Evolutionary conservation across 768 basidiomycete species (phyloP).

Genomic region (Suillus decipiens): DNA sequence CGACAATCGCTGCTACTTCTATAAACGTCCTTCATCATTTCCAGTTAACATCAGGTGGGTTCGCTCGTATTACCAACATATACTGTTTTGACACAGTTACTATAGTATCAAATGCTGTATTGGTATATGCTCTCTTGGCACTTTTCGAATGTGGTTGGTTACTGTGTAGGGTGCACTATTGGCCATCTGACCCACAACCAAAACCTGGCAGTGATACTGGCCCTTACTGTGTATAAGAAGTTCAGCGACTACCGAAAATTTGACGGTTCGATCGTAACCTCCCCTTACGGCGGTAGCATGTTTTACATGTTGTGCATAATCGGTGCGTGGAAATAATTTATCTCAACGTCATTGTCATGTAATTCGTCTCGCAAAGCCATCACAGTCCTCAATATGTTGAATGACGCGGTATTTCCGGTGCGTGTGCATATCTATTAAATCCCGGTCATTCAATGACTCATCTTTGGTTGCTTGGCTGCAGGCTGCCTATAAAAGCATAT

Average conservation of each 20-base stretch:
- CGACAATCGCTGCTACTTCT: too few relatives aligned
- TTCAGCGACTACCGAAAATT: not conserved
- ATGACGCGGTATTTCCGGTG: slow-evolving; percentile 16
- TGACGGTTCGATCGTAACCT: slow-evolving; percentile 14
- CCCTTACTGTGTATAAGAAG: too few relatives aligned
- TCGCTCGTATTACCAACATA: too few relatives aligned
- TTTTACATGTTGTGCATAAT: slow-evolving; percentile 23
- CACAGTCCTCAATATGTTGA: slow-evolving; percentile 16
- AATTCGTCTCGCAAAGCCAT: slow-evolving; percentile 15
- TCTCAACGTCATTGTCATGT: not conserved
- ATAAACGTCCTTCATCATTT: too few relatives aligned
- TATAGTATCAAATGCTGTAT: too few relatives aligned
- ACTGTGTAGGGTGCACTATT: not conserved
- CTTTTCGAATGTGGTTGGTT: not conserved
- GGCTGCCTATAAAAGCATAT: not conserved
- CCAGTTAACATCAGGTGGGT: too few relatives aligned
- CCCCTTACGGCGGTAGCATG: slow-evolving; percentile 20
- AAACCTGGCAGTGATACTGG: slow-evolving; percentile 3
- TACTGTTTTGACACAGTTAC: too few relatives aligned
- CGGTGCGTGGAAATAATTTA: slow-evolving; percentile 6
- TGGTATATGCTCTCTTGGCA: slow-evolving; percentile 5
- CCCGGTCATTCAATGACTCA: not conserved
- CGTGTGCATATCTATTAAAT: not conserved
- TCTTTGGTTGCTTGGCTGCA: not conserved
- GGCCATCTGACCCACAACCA: not conserved